Conservation (phyloP, 768 basidiomycete species). For the Phanerochaete carnosa region DNA sequence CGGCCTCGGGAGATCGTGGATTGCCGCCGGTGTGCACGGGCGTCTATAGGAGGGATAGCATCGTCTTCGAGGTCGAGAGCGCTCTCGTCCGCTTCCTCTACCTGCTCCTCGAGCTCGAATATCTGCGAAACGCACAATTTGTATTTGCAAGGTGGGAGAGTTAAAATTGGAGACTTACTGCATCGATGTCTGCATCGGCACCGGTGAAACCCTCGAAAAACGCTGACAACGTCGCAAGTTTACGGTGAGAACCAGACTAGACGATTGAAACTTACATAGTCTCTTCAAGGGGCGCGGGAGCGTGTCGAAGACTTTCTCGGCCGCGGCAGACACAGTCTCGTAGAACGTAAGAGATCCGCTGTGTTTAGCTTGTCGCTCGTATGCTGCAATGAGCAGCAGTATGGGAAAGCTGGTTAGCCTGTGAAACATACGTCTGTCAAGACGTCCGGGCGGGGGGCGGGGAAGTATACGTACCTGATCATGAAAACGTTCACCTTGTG, state of each 20-base stretch:
- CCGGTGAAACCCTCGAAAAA: conserved; percentile 81
- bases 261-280: conserved; percentile 51
- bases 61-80: conserved; percentile 52
- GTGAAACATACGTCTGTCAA: conserved; percentile 3
- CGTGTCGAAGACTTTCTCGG: conserved; percentile 69
- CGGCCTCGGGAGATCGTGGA: conserved; percentile 24
- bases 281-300: conserved; percentile 75
- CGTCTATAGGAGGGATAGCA: conserved; percentile 20
- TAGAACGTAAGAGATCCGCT: conserved; percentile 63
- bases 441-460: too few species aligned
- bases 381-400: conserved; percentile 73
- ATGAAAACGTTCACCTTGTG: conserved; percentile 93
- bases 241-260: neutral
- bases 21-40: conserved; percentile 25
- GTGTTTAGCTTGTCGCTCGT: conserved; percentile 80
- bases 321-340: conserved; percentile 65
- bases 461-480: conserved; percentile 63
- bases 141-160: neutral
- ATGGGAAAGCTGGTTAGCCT: conserved; percentile 85
- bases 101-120: conserved; percentile 75
- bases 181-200: conserved; percentile 67
- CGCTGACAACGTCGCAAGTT: conserved; percentile 38
- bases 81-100: conserved; percentile 38
- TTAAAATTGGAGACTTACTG: conserved; percentile 39
- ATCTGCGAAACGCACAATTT: conserved; percentile 40